Evolutionary conservation across 2,329 filamentous ascomycete species (phyloP).

Genomic region (Sporothrix pseudoabietina): DNA sequence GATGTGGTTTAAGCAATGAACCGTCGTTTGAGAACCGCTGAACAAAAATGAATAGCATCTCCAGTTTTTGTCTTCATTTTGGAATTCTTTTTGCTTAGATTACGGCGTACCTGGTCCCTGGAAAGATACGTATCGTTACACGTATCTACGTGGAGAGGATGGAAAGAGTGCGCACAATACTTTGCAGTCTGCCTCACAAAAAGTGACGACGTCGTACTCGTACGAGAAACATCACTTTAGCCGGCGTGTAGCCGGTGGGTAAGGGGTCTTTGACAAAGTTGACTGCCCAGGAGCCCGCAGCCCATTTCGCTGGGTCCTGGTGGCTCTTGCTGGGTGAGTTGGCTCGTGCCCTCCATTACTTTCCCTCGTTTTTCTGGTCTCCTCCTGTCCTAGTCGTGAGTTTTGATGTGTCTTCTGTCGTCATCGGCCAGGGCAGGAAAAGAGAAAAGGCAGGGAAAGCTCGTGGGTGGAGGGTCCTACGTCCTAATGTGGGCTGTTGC

Average conservation of each 20-base stretch:
- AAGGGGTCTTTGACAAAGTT: background rate
- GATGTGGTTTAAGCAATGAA: background rate
- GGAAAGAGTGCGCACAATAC: background rate
- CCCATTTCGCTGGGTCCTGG: background rate
- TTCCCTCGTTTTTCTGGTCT: background rate
- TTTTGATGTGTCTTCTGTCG: background rate
- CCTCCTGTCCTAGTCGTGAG: background rate
- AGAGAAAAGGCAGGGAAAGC: background rate
- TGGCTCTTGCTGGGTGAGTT: background rate
- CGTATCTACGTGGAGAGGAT: background rate
- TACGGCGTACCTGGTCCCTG: background rate
- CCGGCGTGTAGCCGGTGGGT: background rate
- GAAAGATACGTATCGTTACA: background rate
- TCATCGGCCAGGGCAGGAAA: conserved; percentile 9
- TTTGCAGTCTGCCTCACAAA: background rate
- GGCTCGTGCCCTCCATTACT: background rate
- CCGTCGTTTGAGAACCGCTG: background rate
- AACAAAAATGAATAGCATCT: background rate
- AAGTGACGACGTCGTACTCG: background rate
- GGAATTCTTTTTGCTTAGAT: background rate
- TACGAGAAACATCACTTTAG: background rate
- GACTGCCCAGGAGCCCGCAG: no score
- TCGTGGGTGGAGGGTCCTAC: background rate
- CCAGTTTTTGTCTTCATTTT: background rate
- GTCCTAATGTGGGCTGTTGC: background rate